phyloP scores from a whole-genome alignment of 768 basidiomycete species.

The Amanita pseudoporphyria region DNA sequence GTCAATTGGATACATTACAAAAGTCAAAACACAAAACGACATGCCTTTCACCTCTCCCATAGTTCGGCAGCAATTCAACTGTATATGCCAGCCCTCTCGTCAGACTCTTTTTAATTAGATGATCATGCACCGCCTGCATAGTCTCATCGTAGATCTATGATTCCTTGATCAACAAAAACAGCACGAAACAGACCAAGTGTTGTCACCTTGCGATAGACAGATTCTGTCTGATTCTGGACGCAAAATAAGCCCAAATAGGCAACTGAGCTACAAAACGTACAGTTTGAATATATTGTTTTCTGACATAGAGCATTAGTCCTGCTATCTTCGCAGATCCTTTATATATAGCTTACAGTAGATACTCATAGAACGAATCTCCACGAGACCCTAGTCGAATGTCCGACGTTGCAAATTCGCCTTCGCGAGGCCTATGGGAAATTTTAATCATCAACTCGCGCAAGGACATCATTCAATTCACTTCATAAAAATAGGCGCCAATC shows the following conservation, averaged over 20 bases:
- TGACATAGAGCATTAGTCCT: conserved; percentile 10
- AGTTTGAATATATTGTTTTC: conserved; percentile 82
- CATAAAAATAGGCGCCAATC: conserved; percentile 79
- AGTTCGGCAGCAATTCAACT: conserved; percentile 62
- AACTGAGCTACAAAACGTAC: conserved; percentile 22
- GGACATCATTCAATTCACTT: conserved; percentile 33
- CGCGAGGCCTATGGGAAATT: conserved; percentile 22
- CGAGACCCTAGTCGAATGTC: conserved; percentile 89
- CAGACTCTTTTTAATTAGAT: conserved; percentile 57
- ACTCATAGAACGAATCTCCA: conserved; percentile 93
- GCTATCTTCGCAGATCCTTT: not conserved
- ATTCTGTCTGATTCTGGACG: conserved; percentile 63
- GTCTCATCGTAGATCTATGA: conserved; percentile 78
- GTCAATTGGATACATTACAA: not conserved
- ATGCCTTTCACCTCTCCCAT: conserved; percentile 25
- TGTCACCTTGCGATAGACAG: conserved; percentile 62
- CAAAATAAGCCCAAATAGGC: not conserved
- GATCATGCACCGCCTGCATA: conserved; percentile 70
- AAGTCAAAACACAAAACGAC: not conserved
- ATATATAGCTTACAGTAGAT: conserved; percentile 53
- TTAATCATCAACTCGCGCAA: not conserved
- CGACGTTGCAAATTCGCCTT: conserved; percentile 44
- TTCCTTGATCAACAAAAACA: not conserved
- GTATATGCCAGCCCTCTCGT: conserved; percentile 60
- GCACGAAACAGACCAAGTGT: not conserved